Conservation (phyloP, 495 filamentous ascomycete species). For the Penicillium silybi region DNA sequence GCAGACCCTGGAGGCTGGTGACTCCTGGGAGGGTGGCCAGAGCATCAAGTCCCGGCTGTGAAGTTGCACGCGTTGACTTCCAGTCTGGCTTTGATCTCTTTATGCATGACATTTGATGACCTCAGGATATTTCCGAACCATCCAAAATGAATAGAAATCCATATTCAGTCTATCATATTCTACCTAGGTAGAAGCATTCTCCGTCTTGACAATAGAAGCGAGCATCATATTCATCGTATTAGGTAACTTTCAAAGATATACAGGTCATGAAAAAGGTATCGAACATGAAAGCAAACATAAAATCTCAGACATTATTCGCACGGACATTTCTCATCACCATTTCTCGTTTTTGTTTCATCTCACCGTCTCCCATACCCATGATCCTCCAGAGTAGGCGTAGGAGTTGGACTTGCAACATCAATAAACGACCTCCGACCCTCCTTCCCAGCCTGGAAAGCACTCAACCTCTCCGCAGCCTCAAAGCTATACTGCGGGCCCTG, state of each 20-base stretch:
- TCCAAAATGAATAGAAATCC: constrained; percentile 3
- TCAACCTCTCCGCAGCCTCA: constrained; percentile 27
- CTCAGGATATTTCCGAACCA: constrained; percentile 10
- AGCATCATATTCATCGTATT: neutral
- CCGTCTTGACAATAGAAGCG: no score
- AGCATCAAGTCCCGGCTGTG: constrained; percentile 51
- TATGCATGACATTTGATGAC: constrained; percentile 17
- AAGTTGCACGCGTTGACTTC: neutral
- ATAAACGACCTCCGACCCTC: constrained; percentile 23
- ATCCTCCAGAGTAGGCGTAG: constrained; percentile 3
- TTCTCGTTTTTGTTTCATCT: constrained; percentile 5
- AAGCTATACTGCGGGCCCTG: constrained; percentile 31
- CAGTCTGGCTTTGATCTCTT: neutral
- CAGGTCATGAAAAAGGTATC: neutral
- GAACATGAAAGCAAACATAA: neutral
- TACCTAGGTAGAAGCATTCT: no score
- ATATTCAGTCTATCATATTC: neutral
- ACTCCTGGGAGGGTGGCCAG: constrained; percentile 87
- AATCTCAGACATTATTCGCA: neutral
- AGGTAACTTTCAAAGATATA: neutral
- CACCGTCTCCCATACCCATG: constrained; percentile 6
- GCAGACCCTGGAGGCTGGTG: constrained; percentile 79
- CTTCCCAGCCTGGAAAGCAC: constrained; percentile 20
- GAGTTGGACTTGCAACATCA: constrained; percentile 11
- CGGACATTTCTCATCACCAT: neutral